Evolutionary conservation across 345 rosid genomes (phyloP), one percentile per base, ranked within the genome.

Genomic region (Brassica incana): DNA sequence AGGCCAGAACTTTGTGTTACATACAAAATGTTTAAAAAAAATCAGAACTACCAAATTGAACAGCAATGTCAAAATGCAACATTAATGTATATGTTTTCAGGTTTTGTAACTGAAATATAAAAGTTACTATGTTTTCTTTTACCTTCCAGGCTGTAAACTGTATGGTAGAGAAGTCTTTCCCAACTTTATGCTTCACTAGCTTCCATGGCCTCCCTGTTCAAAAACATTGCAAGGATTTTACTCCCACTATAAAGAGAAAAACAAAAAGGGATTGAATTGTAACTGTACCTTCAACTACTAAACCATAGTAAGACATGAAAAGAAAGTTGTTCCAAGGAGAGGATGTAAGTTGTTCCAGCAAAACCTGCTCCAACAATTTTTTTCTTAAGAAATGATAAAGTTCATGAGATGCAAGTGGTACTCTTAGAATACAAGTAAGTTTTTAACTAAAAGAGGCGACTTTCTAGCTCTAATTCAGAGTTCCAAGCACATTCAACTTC

Each of bases 131-230:
- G 8, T 33, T 8, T 18, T 45, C 2, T 48, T 3, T 36, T 82
- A 94, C 99, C 97, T 86, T 91, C 99, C 99, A 94, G 10, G 97
- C 93, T 30, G 97, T 88, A 72, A 90, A 79, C 65, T 94, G 99
- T 65, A 94, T 58, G 2, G 87, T 77, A 52, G 92, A 89, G 78
- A 80, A 91, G 83, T 91, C 97, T 25, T 83, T 87, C 35, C 84
- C 84, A 78, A 94, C 73, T 83, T 90, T 94, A n/a, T 60, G 68
- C 80, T 82, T 94, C 38, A 94, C 99, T 45, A 85, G 81, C 62
- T 83, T 78, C 90, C 87, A 92, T 40, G 95, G 86, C 78, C 93
- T 85, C 78, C 98, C 98, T 94, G 86, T 77, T 71, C 29, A 45
- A 25, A 43, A 75, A 36, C 50, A 70, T 56, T 61, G 18, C 69